Evolutionary conservation across 164 flowering plant species (phyloP).

Genomic region (Magnolia changhungtana): DNA sequence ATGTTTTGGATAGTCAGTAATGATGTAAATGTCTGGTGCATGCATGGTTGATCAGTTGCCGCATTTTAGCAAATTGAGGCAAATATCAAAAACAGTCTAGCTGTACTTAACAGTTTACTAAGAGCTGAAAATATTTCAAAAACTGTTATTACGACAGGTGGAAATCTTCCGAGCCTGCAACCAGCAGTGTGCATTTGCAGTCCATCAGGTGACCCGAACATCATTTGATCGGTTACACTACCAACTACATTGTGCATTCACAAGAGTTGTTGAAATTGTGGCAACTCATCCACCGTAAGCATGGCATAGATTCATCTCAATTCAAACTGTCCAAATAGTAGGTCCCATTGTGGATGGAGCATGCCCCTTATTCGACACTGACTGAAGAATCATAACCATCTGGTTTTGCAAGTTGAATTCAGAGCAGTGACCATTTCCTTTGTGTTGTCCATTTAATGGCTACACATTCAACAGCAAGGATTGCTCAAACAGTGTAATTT

Average conservation of each 20-base stretch:
- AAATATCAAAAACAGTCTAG: too few species aligned
- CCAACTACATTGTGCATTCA: not conserved
- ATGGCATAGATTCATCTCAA: not conserved
- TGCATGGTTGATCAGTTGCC: too few species aligned
- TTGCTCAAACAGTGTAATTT: too few species aligned
- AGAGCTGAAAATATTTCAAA: too few species aligned
- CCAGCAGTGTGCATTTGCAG: not conserved
- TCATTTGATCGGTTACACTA: not conserved
- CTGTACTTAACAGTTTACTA: too few species aligned
- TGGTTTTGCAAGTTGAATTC: not conserved
- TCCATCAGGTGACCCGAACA: not conserved
- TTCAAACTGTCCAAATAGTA: not conserved
- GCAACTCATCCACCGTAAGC: not conserved
- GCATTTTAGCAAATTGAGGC: too few species aligned
- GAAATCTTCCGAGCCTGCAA: slow-evolving; percentile 55
- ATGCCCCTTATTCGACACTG: not conserved
- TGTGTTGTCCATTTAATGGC: not conserved
- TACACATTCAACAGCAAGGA: not conserved
- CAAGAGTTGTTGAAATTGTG: not conserved
- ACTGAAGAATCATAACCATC: not conserved
- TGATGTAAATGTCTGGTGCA: too few species aligned
- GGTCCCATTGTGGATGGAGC: not conserved
- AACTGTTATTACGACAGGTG: slow-evolving; percentile 43
- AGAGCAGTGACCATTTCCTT: not conserved
- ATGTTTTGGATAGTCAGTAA: too few species aligned